Base-by-base conservation (phyloP, 768 basidiomycete species). In the Mycena galopus region DNA sequence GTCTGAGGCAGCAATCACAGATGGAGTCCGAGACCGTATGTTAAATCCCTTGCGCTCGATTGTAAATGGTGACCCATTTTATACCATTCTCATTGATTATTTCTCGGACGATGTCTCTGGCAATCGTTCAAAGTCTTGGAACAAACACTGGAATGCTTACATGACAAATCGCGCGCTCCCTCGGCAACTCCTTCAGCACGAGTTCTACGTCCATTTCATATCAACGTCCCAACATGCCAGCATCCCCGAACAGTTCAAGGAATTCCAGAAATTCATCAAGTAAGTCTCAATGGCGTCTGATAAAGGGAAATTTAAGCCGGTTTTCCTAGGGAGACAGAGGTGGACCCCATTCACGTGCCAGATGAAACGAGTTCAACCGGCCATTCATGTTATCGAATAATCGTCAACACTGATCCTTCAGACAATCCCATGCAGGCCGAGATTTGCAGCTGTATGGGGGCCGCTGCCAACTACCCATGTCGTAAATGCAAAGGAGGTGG, bases 81-180 rank as follows among this genome's bases (percentile, higher is more conserved):
- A 47, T 21, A 47, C 55, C 16, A 63, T 55, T n/a, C 51, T 57
- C 8, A 53, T 73, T 21, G 60, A 68, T 27, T 68, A 39, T 58
- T 73, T 70, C 37, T 39, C 55, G 2, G 81, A 82, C 59, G 79
- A 82, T 70, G 79, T 80, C 8, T 82, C 79, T 19, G 80, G 80
- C 4, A 80, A 81, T 39, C 21, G 71, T 4, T 77, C 73, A 7
- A 82, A 82, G 62, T 68, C 70, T 25, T 82, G 75, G 73, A 81
- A 82, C 58, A 77, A 79, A 14, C 39, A 39, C 17, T 39, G 7
- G 9, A 39, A 39, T 50, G 19, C 21, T 3, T 47, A 47, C 21
- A n/a, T 47, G 21, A 47, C 44, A 10, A 21, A 47, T n/a, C 21
- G 21, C 19, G 2, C 19, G 4, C 44, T 47, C 21, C 44, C 44